These are phyloP conservation scores for Mixia osmundae DNA, from an alignment of 1,284 basidiomycete genomes.

Conservation along the genomic window DNA sequence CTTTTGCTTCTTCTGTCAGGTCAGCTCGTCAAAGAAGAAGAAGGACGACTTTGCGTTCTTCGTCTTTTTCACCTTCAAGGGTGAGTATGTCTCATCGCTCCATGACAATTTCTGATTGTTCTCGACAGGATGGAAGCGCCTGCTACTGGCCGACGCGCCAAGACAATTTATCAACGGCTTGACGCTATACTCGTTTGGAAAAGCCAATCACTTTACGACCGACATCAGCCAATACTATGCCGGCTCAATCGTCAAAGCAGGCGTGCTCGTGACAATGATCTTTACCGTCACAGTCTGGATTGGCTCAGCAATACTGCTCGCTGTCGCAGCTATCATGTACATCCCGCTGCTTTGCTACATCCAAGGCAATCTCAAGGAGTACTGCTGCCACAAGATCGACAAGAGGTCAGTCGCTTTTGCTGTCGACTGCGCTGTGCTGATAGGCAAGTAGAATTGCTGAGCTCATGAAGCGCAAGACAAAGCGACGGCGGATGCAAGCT, in stretches of 20 bases:
- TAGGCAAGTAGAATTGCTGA: constrained; percentile 49
- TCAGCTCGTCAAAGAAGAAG: constrained; percentile 81
- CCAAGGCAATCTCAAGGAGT: constrained; percentile 47
- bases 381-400: constrained; percentile 95
- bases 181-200: constrained; percentile 74
- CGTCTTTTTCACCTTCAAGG: constrained; percentile 98
- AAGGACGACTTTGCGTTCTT: constrained; percentile 97
- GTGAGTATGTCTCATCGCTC: constrained; percentile 26
- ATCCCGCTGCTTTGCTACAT: constrained; percentile 84
- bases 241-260: constrained; percentile 18
- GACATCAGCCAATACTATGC: constrained; percentile 38
- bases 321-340: constrained; percentile 66
- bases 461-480: constrained; percentile 75
- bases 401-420: constrained; percentile 41
- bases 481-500: constrained; percentile 58
- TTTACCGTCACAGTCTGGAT: constrained; percentile 75
- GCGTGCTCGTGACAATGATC: constrained; percentile 48
- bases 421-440: background rate
- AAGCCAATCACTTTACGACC: constrained; percentile 41
- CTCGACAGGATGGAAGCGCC: constrained; percentile 66
- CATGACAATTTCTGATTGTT: background rate
- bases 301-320: constrained; percentile 55
- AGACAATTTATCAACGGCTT: constrained; percentile 91
- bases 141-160: constrained; percentile 84
- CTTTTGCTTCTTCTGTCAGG: constrained; percentile 94